Base-by-base conservation (phyloP, 495 filamentous ascomycete genomes). In the Tetracladium marchalianum region DNA sequence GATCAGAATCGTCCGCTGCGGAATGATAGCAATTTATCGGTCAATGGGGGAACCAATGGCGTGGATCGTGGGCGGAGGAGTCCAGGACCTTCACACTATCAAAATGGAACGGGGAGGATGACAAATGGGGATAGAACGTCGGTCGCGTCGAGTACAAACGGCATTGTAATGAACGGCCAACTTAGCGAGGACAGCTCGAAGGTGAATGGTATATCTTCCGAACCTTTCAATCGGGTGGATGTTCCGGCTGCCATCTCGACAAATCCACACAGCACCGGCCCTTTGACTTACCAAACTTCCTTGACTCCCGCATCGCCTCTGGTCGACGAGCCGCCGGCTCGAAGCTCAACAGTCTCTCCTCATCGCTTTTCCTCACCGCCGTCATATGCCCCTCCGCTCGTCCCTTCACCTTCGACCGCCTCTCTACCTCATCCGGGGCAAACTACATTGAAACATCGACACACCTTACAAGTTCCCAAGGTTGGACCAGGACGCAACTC, bases 391-490 rank as follows among this genome's bases (percentile, higher is more conserved):
- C 66, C 80, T 39, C 55, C 72, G 10, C 64, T 64, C 37, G 62
- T 72, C n/a, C 68, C 80, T 37, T 56, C 72, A 7, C 60, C 66
- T 24, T 62, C 46, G 54, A 67, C 16, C 62, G 59, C 38, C 57
- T 65, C 44, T 22, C 62, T 66, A 35, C 69, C 64, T n/a, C 61
- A 69, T 11, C 58, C 71, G 12, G 66, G 67, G n/a, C 11, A 35
- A 27, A 66, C 64, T 50, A 58, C 72, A 51, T 58, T 87, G 44
- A 81, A 82, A 58, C 87, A 97, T 41, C 81, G 92, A 46, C 85
- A 96, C 65, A 96, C 90, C 0, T 65, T 97, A 22, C 88, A 97
- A 61, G 87, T 97, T 1, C 84, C 92, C 50, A 72, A 80, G 66
- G 54, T 63, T 13, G 58, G 62, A 33, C 54, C 72, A 13, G 61